Evolutionary conservation across 345 rosid species (phyloP), one percentile per base, ranked within the genome.

Genomic region (Conringia planisiliqua): DNA sequence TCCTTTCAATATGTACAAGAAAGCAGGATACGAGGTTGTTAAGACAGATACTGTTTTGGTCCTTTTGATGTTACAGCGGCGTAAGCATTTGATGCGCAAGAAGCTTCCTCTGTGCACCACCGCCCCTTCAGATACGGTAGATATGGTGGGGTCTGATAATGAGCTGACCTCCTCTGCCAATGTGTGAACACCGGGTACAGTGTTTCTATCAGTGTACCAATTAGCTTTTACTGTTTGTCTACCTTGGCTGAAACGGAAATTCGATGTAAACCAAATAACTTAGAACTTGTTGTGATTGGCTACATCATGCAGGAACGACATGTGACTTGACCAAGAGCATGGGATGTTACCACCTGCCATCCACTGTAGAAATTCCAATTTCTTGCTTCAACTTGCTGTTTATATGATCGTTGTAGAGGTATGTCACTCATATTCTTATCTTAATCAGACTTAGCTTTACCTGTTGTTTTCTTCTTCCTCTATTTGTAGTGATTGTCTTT

Each of bases 71-170:
- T 76, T 94, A 77, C 96, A 91, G 81, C 81, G 91, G 52, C 95
- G 97, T 76, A 94, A 94, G 75, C 93, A 91, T 85, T 86, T 94
- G 85, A 94, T 91, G 98, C 75, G 84, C 82, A 94, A 94, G 86
- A 85, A 83, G 70, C 90, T 90, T 72, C 83, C 86, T 22, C 64
- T 29, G 13, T 40, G 60, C 62, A 71, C 61, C 7, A 73, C 55
- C 7, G 74, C 58, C 10, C 63, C 67, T 50, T 46, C 70, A 38
- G 68, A 72, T 7, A 73, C 73, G 13, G 65, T 60, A 3, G 85
- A 83, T 70, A 39, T 79, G 24, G 59, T 51, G 3, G 77, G 33
- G 33, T 78, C 84, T 69, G 81, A 81, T 60, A 75, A 70, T 73
- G 85, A 86, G 77, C 62, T 71, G 63, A 66, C 76, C 62, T 76